Evolutionary conservation across 495 filamentous ascomycete genomes (phyloP), one percentile per base, ranked within the genome.

Genomic region (Umbilicaria muhlenbergii): DNA sequence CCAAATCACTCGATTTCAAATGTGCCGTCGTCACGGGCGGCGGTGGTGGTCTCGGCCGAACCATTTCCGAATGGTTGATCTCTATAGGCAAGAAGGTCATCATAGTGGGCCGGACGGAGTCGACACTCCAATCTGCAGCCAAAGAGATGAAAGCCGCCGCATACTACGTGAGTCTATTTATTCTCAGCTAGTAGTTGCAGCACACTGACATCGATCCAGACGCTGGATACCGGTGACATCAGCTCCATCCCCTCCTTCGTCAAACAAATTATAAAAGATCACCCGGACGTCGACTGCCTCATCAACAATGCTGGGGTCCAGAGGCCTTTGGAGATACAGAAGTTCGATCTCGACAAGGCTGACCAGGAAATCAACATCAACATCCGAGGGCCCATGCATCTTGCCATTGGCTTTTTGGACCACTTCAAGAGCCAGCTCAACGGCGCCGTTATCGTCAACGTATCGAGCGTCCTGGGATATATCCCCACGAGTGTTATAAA

Each of bases 311-410:
- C 55, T 8, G 56, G 58, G 2, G 48, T 57, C 3, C 58, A 60
- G 42, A 39, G 54, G 15, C 56, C 56, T 5, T 6, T 65, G 28
- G 45, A 56, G 17, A 45, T 58, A 31, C 40, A 54, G 14, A 43
- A 58, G 12, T 54, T 62, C 38, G 42, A 48, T 24, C 52, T 67
- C 21, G n/a, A 39, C 17, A 67, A 65, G 39, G 66, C 64, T 12
- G 66, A 68, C 45, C 54, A 68, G 35, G 65, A 70, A 48, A 63
- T 71, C 43, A 51, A 67, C 41, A 69, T 68, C 42, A 69, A 69
- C 47, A 61, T 69, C 42, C 59, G 62, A 12, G 66, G 68, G 0
- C 67, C 69, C 1, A 62, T 69, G 66, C 68, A 73, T 50, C 56
- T 73, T 0, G 49, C 60, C 3, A 47, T 69, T 3, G 43, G 53